A percentile compares a stretch with the other conserved stretches of the same genome.
Conservation (phyloP, 192 early-diverging fungal species). For the Chytriomyces sp. region DNA sequence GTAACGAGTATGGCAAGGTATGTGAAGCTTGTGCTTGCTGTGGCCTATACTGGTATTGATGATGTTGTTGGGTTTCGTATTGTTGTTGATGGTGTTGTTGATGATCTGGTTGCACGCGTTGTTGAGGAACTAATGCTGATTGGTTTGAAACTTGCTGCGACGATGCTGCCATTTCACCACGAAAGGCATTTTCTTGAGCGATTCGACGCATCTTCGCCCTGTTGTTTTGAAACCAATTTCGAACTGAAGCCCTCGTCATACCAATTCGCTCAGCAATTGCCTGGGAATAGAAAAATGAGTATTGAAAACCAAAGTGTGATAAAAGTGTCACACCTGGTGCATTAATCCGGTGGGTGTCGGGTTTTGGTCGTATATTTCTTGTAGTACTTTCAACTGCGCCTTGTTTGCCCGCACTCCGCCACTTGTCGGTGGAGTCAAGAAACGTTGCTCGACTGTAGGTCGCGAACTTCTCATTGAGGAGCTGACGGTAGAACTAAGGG, state of each 20-base stretch:
- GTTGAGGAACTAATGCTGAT: background rate
- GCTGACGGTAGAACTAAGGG: background rate
- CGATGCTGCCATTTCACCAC: too few species aligned
- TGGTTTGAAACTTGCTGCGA: too few species aligned
- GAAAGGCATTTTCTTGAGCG: background rate
- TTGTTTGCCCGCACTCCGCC: slow-evolving; percentile 60
- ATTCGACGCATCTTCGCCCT: slow-evolving; percentile 64
- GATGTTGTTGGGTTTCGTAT: background rate
- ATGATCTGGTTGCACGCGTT: background rate
- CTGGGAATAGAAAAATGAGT: too few species aligned
- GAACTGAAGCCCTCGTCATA: slow-evolving; percentile 76
- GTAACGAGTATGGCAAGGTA: too few species aligned
- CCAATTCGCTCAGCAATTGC: slow-evolving; percentile 59
- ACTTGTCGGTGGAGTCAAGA: background rate
- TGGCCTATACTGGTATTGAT: too few species aligned
- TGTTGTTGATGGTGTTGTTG: background rate
- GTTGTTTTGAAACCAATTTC: slow-evolving; percentile 86
- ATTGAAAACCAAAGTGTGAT: too few species aligned
- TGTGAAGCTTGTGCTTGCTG: too few species aligned
- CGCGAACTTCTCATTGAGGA: too few species aligned
- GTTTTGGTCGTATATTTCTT: slow-evolving; percentile 66
- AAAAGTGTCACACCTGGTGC: too few species aligned
- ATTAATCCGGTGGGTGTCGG: slow-evolving; percentile 71
- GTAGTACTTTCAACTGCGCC: slow-evolving; percentile 69
- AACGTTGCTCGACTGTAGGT: background rate